Evolutionary conservation across 441 rosid genomes (phyloP), one percentile per base, ranked within the genome.

Genomic region (Breynia disticha): DNA sequence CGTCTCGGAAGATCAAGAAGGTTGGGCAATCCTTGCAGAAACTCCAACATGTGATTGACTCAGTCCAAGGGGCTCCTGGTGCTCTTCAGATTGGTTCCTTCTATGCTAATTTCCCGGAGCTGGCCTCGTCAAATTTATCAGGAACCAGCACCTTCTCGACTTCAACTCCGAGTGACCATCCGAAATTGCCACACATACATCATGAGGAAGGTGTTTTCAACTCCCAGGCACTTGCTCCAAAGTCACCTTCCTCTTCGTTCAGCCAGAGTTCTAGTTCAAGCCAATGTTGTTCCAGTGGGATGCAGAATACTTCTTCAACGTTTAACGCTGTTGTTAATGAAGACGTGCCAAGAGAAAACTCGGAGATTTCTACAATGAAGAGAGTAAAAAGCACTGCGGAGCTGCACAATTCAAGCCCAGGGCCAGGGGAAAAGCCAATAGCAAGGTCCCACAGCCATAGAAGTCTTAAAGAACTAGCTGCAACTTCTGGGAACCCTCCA

Each of bases 1-100:
- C 98, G 18, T 87, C 96, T 64, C 84, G 96, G 60, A 82, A 85
- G 72, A 80, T 90, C 74, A 85, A 80, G 80, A 90, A 87, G 76
- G 98, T 87, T 9, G 95, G 84, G 47, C 90, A 83, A 61, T 87
- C 98, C 32, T 79, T 91, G 16, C 82, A 79, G 79, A 87, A 83
- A 61, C 80, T 91, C 62, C 95, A 87, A 67, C 72, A 48, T 0
- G 94, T 87, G 51, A 83, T 91, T 19, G 81, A 87, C 70, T 87
- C 96, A 0, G 96, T 87, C 42, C 69, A 85, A 64, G 87, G 89
- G 50, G 78, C 79, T 42, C 73, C 95, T 7, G 90, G 83, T 67
- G 57, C 84, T 59, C 56, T 85, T 56, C 84, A 79, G 51, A 72
- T 82, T 15, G 77, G 74, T 59, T 77, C 96, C 13, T 87, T 85